Evolutionary conservation across 106 monocot species (phyloP).

Genomic region (Dioscorea zingiberensis): DNA sequence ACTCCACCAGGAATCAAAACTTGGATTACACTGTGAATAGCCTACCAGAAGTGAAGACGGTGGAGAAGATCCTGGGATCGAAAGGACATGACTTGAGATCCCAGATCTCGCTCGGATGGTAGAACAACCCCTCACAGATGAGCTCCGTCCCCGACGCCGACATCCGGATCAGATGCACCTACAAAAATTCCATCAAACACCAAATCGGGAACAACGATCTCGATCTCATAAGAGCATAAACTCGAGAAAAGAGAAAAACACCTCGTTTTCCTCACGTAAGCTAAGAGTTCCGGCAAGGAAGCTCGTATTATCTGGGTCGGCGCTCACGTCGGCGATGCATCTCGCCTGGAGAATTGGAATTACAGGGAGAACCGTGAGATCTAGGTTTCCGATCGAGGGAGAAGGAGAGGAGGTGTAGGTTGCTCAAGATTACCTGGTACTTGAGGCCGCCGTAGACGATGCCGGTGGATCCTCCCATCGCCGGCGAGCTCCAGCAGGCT

Average conservation of each 20-base stretch:
- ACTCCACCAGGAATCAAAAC: too few relatives aligned
- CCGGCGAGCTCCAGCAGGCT: too few relatives aligned
- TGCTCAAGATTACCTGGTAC: conserved; percentile 53
- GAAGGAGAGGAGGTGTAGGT: background rate
- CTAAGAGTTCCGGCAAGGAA: conserved; percentile 96
- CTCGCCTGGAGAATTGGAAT: conserved; percentile 46
- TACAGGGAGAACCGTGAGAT: background rate
- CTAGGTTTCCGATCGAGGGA: background rate
- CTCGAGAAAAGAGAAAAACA: background rate
- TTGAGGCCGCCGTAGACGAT: conserved; percentile 98
- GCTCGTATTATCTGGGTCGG: conserved; percentile 59
- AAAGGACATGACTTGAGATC: conserved; percentile 92
- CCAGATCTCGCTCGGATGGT: conserved; percentile 94
- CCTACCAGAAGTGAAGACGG: conserved; percentile 80
- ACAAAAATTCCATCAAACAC: background rate
- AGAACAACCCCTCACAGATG: conserved; percentile 90
- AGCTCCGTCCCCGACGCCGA: conserved; percentile 75
- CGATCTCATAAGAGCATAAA: too few relatives aligned
- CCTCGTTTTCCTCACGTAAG: conserved; percentile 93
- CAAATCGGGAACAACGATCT: too few relatives aligned
- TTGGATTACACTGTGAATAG: too few relatives aligned
- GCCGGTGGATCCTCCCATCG: conserved; percentile 64
- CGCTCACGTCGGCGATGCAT: conserved; percentile 89
- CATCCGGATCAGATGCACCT: conserved; percentile 93
- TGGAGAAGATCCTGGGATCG: conserved; percentile 78